phyloP scores from a whole-genome alignment of 257 asterid species.

The Gardenia jasminoides region DNA sequence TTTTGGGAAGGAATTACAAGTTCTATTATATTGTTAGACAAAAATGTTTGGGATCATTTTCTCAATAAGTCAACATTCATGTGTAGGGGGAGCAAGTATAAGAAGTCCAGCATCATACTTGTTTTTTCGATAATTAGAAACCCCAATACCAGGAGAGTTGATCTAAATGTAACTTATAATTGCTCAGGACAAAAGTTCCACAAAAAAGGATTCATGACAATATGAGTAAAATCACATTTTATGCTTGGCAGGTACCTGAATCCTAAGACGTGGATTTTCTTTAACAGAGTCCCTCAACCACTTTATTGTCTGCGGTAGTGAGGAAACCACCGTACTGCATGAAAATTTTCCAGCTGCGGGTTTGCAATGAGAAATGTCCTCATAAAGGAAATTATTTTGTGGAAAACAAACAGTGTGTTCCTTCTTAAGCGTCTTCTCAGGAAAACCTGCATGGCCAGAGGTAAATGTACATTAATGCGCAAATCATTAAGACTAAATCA shows the following conservation, averaged over 20 bases:
- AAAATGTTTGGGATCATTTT: background rate
- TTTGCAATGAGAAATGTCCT: slow-evolving; percentile 40
- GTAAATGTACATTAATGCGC: slow-evolving; percentile 5
- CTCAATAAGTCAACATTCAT: background rate
- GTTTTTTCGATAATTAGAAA: background rate
- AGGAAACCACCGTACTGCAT: slow-evolving; percentile 76
- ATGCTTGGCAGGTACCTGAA: slow-evolving; percentile 51
- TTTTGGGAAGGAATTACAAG: background rate
- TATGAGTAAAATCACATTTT: background rate
- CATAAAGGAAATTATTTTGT: slow-evolving; percentile 37
- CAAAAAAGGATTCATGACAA: background rate
- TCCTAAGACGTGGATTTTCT: slow-evolving; percentile 57
- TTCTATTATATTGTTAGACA: background rate
- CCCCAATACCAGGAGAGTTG: background rate
- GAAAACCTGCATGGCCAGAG: slow-evolving; percentile 38
- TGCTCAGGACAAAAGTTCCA: background rate
- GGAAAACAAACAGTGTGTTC: slow-evolving; percentile 40
- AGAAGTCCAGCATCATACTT: background rate
- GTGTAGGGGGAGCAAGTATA: background rate
- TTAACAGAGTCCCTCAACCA: slow-evolving; percentile 68
- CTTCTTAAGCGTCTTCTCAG: slow-evolving; percentile 38
- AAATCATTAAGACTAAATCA: background rate
- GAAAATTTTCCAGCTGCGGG: slow-evolving; percentile 46
- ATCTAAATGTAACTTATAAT: background rate
- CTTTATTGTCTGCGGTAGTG: slow-evolving; percentile 70